Evolutionary conservation across 192 early-diverging fungal species (phyloP).

Genomic region (Umbelopsis sp.): DNA sequence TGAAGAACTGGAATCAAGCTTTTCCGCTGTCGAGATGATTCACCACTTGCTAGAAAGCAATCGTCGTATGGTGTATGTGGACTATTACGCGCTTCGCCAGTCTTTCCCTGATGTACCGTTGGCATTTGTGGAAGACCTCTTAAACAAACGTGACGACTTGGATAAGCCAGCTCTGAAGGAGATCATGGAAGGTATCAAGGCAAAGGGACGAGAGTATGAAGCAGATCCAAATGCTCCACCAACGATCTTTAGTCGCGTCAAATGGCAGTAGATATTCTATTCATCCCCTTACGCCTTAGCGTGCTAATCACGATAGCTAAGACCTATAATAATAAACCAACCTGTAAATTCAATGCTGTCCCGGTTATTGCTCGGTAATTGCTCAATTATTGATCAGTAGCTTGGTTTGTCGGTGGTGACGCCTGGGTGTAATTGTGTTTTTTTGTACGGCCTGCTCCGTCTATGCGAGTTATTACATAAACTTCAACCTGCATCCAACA

Average conservation of each 20-base stretch:
- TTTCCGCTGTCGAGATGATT: conserved; percentile 85
- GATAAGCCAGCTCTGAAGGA: conserved; percentile 83
- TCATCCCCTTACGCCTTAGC: not conserved
- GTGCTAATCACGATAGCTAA: too few species aligned
- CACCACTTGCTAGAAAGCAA: conserved; percentile 79
- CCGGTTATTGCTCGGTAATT: too few species aligned
- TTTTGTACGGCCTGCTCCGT: too few species aligned
- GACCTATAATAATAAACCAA: too few species aligned
- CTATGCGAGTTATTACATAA: too few species aligned
- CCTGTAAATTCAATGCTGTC: too few species aligned
- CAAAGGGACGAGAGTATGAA: conserved; percentile 67
- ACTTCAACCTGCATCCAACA: too few species aligned
- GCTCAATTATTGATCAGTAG: too few species aligned
- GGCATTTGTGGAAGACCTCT: conserved; percentile 89
- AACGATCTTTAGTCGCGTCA: conserved; percentile 62
- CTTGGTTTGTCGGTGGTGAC: too few species aligned
- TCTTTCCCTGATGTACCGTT: conserved; percentile 91
- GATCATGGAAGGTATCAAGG: conserved; percentile 80
- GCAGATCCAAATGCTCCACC: conserved; percentile 47
- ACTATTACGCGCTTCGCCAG: conserved; percentile 90
- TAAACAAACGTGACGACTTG: conserved; percentile 89
- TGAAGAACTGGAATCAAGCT: conserved; percentile 73
- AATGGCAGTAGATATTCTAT: conserved; percentile 37
- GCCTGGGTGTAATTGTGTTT: too few species aligned
- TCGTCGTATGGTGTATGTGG: conserved; percentile 84